Conservation (phyloP, 768 basidiomycete genomes). For the Sarcodon sp. region DNA sequence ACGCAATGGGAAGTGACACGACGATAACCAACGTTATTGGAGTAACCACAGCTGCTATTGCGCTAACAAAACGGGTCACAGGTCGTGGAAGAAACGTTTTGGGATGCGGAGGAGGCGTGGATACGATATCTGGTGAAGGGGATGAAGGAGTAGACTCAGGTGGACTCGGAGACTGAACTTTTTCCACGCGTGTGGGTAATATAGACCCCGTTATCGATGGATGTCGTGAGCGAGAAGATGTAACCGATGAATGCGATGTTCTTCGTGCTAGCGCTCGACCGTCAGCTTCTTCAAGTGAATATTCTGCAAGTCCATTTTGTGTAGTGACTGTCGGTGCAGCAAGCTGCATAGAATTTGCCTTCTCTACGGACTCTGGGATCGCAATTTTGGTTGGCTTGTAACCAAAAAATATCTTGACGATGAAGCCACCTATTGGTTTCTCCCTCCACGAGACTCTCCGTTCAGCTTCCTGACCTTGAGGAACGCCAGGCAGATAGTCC, state of each 20-base stretch:
- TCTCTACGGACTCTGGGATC: background rate
- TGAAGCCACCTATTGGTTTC: constrained; percentile 17
- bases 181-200: background rate
- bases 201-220: background rate
- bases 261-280: background rate
- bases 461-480: constrained; percentile 19
- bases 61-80: background rate
- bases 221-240: background rate
- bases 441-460: constrained; percentile 16
- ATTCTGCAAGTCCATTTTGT: background rate
- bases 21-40: background rate
- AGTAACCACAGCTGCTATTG: background rate
- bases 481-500: constrained; percentile 20
- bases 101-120: too few species aligned
- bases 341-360: background rate
- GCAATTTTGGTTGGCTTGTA: too few species aligned
- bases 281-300: background rate
- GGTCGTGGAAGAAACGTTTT: too few species aligned
- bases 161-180: background rate
- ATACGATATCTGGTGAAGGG: background rate
- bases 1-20: constrained; percentile 15
- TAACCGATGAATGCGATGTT: background rate
- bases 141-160: background rate
- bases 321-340: background rate
- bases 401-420: constrained; percentile 5